Percentiles rank a stretch among this genome's conserved stretches.
Conservation (phyloP, 2,329 filamentous ascomycete species). For the Pseudogymnoascus sp. region DNA sequence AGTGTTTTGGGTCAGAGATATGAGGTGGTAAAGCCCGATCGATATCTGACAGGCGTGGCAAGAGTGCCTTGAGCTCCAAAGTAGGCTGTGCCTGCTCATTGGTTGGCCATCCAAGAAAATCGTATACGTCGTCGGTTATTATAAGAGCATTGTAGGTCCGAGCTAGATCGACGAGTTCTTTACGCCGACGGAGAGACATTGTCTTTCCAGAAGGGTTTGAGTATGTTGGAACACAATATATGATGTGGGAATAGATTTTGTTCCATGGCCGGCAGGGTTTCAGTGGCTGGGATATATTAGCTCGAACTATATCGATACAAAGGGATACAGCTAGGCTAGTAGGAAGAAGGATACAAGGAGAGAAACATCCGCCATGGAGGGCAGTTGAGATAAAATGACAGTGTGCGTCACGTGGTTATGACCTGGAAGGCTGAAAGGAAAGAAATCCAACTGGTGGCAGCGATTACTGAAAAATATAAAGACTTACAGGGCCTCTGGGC, state of each 20-base stretch:
- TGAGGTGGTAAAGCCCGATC: slow-evolving; percentile 37
- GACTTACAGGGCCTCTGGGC: slow-evolving; percentile 12
- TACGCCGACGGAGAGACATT: slow-evolving; percentile 51
- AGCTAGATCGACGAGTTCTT: slow-evolving; percentile 52
- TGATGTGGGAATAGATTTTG: slow-evolving; percentile 59
- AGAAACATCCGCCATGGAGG: not conserved
- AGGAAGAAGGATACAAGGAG: not conserved
- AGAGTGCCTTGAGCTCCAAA: slow-evolving; percentile 28
- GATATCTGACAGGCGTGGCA: slow-evolving; percentile 52
- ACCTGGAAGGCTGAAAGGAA: not conserved
- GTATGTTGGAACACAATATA: slow-evolving; percentile 64
- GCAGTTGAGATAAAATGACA: not conserved
- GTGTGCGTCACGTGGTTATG: not conserved
- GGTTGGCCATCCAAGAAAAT: slow-evolving; percentile 55
- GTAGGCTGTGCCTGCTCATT: slow-evolving; percentile 10
- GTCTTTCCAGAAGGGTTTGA: slow-evolving; percentile 61
- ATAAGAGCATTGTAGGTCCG: slow-evolving; percentile 58
- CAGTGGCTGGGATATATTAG: not conserved
- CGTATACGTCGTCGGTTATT: slow-evolving; percentile 66
- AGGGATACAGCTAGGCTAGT: not conserved
- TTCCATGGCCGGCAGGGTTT: slow-evolving; percentile 33
- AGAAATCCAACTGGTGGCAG: not conserved
- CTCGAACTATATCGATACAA: not conserved
- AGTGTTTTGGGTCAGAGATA: slow-evolving; percentile 49
- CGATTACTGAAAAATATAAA: not conserved